phyloP scores from a whole-genome alignment of 1,284 basidiomycete species.

The Uromyces viciae-fabae region DNA sequence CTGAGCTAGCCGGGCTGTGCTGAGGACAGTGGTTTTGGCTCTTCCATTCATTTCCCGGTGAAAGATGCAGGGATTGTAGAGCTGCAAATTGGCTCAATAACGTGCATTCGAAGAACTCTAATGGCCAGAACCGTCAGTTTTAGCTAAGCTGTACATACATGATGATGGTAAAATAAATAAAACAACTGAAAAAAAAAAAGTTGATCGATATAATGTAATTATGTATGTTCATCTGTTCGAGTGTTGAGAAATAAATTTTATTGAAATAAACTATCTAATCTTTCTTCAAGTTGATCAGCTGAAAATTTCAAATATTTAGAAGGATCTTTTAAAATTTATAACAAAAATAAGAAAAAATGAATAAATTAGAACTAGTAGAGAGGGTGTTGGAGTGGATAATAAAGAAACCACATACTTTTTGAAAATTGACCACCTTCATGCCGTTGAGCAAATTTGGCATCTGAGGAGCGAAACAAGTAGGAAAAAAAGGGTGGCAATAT shows the following conservation, averaged over 20 bases:
- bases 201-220: no score
- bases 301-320: constrained; percentile 50
- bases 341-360: not conserved
- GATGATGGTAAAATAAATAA: no score
- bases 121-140: no score
- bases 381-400: not conserved
- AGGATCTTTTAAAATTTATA: constrained; percentile 47
- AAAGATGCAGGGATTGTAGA: no score
- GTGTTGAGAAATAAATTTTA: constrained; percentile 25
- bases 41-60: no score
- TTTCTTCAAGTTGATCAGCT: constrained; percentile 49
- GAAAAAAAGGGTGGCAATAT: not conserved
- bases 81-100: no score
- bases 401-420: constrained; percentile 43
- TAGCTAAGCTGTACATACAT: no score
- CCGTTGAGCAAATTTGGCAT: constrained; percentile 43
- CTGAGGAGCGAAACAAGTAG: not conserved
- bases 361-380: not conserved
- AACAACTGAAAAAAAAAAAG: no score
- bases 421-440: constrained; percentile 49
- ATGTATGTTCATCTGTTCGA: no score
- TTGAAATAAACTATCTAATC: constrained; percentile 49
- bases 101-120: no score
- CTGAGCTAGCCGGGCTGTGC: constrained; percentile 29
- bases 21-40: no score